phyloP scores from a whole-genome alignment of 2,329 filamentous ascomycete genomes.

The Cladosporium sp. region DNA sequence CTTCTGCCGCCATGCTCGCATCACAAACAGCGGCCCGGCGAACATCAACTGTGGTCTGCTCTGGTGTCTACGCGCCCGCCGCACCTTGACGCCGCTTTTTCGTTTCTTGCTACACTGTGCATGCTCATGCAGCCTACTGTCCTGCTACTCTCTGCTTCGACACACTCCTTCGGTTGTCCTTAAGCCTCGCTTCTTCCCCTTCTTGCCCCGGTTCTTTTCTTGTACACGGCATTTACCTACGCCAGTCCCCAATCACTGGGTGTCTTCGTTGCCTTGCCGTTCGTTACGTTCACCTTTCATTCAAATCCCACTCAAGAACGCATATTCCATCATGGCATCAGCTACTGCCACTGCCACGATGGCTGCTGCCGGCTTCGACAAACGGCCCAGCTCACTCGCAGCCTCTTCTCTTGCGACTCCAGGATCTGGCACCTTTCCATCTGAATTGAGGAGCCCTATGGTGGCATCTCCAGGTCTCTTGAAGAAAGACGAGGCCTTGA shows the following conservation, averaged over 20 bases:
- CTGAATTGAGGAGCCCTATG: slow-evolving; percentile 63
- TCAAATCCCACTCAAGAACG: neutral
- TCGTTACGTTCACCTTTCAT: slow-evolving; percentile 7
- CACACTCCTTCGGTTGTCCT: slow-evolving; percentile 14
- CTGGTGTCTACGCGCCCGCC: slow-evolving; percentile 13
- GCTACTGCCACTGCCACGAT: slow-evolving; percentile 32
- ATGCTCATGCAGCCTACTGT: slow-evolving; percentile 6
- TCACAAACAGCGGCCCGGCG: slow-evolving; percentile 18
- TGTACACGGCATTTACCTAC: slow-evolving; percentile 12
- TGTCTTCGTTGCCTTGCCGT: slow-evolving; percentile 1
- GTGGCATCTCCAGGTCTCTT: slow-evolving; percentile 62
- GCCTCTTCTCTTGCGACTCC: slow-evolving; percentile 52
- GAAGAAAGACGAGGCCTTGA: slow-evolving; percentile 67
- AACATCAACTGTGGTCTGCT: slow-evolving; percentile 14
- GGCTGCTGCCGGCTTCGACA: slow-evolving; percentile 39
- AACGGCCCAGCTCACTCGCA: slow-evolving; percentile 38
- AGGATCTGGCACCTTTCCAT: slow-evolving; percentile 59
- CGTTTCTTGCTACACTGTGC: slow-evolving; percentile 12
- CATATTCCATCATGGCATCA: slow-evolving; percentile 8
- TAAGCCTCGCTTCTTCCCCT: slow-evolving; percentile 16
- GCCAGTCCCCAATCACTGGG: slow-evolving; percentile 12
- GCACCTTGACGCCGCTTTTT: slow-evolving; percentile 17
- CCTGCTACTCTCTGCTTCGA: slow-evolving; percentile 6
- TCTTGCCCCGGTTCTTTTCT: slow-evolving; percentile 13
- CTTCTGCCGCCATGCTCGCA: slow-evolving; percentile 17